Percentiles rank a stretch among this genome's conserved stretches.
phyloP scores from a whole-genome alignment of 176 grass and related monocot genomes.

The Rhynchospora tenuis region DNA sequence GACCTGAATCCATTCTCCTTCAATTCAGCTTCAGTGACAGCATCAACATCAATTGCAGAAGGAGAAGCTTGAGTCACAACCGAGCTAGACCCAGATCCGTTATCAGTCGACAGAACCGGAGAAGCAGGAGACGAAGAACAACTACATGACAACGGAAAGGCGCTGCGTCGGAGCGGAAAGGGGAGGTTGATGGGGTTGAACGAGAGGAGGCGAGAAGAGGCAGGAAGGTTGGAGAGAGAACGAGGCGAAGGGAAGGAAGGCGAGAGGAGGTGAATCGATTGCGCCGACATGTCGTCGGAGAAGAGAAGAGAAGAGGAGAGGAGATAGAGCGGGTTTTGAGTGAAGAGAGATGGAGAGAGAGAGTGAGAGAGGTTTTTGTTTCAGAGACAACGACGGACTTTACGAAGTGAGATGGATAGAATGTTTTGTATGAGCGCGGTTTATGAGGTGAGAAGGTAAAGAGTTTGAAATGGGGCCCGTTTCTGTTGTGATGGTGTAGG shows the following conservation, averaged over 20 bases:
- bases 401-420: background rate
- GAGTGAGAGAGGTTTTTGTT: constrained; percentile 23
- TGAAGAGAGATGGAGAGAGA: background rate
- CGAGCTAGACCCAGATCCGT: background rate
- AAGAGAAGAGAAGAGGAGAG: background rate
- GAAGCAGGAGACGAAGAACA: constrained; percentile 22
- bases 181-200: background rate
- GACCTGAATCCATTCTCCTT: constrained; percentile 79
- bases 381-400: constrained; percentile 14
- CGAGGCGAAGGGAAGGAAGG: background rate
- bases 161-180: background rate
- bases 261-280: constrained; percentile 26
- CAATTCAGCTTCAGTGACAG: constrained; percentile 73
- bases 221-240: background rate
- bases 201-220: constrained; percentile 12
- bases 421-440: background rate
- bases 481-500: background rate
- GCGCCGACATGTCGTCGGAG: constrained; percentile 21
- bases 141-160: constrained; percentile 34
- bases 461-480: background rate
- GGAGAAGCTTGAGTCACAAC: background rate
- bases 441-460: rapidly evolving
- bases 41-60: constrained; percentile 39
- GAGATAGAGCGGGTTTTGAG: background rate
- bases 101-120: constrained; percentile 17